phyloP scores from a whole-genome alignment of 2,329 filamentous ascomycete species.

The Colletotrichum simmondsii region DNA sequence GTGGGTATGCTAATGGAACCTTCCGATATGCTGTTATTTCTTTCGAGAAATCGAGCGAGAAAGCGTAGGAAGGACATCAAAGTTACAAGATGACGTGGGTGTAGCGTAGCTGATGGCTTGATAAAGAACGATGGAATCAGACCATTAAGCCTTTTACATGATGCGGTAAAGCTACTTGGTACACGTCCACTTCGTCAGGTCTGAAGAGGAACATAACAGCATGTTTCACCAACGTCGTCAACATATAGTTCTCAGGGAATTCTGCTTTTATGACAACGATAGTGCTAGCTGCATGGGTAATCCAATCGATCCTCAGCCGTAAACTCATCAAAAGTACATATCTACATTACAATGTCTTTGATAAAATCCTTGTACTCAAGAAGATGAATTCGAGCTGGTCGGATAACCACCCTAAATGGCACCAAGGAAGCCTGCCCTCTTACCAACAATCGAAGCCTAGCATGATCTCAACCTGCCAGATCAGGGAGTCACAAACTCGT shows the following conservation, averaged over 20 bases:
- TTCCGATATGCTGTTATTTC: constrained; percentile 70
- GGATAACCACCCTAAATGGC: not conserved
- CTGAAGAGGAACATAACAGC: no score
- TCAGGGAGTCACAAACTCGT: constrained; percentile 54
- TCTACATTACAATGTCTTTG: not conserved
- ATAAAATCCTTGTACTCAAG: not conserved
- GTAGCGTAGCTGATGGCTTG: not conserved
- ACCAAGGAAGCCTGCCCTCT: not conserved
- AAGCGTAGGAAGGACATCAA: not conserved
- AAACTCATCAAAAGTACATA: not conserved
- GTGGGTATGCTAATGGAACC: constrained; percentile 67
- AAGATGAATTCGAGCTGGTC: not conserved
- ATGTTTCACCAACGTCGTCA: no score
- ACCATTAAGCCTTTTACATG: not conserved
- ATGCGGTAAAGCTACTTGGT: no score
- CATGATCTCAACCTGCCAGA: not conserved
- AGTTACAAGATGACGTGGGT: no score
- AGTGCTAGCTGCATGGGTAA: not conserved
- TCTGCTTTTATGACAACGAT: not conserved
- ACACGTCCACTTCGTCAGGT: no score
- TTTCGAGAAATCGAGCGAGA: constrained; percentile 55
- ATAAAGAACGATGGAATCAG: not conserved
- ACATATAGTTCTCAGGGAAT: no score
- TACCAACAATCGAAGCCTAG: not conserved
- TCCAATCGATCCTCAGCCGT: not conserved